Evolutionary conservation across 2,329 filamentous ascomycete genomes (phyloP), one percentile per base, ranked within the genome.

Genomic region (Orbilia quercus): DNA sequence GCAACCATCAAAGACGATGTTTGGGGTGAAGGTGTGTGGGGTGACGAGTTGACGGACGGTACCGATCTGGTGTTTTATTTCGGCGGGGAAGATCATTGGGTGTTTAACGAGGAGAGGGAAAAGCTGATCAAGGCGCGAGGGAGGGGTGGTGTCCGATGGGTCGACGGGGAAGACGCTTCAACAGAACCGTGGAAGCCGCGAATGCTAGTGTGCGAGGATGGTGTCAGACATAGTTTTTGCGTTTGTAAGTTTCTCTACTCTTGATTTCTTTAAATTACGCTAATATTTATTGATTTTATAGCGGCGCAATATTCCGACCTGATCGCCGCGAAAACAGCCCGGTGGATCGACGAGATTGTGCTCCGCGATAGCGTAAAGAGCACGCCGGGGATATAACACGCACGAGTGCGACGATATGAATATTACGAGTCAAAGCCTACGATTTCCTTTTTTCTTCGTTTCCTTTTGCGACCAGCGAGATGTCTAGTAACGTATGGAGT

Each of bases 1-100:
- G 77, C 80, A 18, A 81, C 80, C 9, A 89, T 90, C 62, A 80
- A 81, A 1, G 85, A 87, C 76, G 86, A 89, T 69, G 80, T 77
- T 50, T 89, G 87, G 87, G 83, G 83, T 11, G 83, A 85, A 22
- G 84, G 85, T 73, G 79, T 89, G 22, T 89, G 87, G 86, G 85
- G 85, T 22, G 53, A 76, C 78, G 54, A 12, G 11, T 20, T 9
- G 12, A n/a, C 11, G n/a, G 36, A 16, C 1, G 14, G 44, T 44
- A 66, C 59, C 14, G 86, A 84, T 73, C 85, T 89, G 76, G 84
- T 85, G 75, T 83, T 88, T 75, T 85, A 87, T 54, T 89, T 88
- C 75, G 87, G 84, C 1, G 81, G 84, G 73, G 80, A 84, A 59
- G 87, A 89, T 74, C 84, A 88, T 67, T 90, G 88, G 88, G 86